Evolutionary conservation across 441 rosid genomes (phyloP).

Genomic region (Corymbia citriodora): DNA sequence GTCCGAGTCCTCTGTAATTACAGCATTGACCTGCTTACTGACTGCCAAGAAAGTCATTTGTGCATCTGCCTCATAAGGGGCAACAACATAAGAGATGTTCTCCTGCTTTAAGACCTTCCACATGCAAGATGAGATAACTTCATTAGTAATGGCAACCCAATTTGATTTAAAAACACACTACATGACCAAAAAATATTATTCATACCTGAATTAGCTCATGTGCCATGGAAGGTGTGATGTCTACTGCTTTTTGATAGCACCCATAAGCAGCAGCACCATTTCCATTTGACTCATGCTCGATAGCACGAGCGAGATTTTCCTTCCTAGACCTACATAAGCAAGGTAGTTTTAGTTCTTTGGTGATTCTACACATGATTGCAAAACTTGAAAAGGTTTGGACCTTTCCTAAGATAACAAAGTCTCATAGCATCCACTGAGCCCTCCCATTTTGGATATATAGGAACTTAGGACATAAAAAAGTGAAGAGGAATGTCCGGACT

Average conservation of each 20-base stretch:
- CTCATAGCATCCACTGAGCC: background rate
- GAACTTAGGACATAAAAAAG: background rate
- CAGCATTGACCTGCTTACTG: slow-evolving; percentile 78
- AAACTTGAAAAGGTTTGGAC: background rate
- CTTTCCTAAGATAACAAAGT: background rate
- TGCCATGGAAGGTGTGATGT: slow-evolving; percentile 89
- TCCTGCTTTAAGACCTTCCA: slow-evolving; percentile 78
- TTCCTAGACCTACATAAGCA: slow-evolving; percentile 60
- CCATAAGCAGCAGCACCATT: slow-evolving; percentile 83
- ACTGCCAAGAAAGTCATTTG: slow-evolving; percentile 89
- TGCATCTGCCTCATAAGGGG: slow-evolving; percentile 98
- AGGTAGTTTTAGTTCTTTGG: background rate
- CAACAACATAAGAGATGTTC: slow-evolving; percentile 68
- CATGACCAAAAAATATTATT: background rate
- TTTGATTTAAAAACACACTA: background rate
- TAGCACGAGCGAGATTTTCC: slow-evolving; percentile 82
- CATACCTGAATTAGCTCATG: slow-evolving; percentile 77
- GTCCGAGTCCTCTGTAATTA: slow-evolving; percentile 96
- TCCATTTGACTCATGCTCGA: slow-evolving; percentile 82
- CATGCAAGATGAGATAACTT: slow-evolving; percentile 12
- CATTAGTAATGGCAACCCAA: background rate
- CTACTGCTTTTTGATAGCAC: slow-evolving; percentile 92
- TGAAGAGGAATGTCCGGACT: background rate
- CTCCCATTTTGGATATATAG: background rate
- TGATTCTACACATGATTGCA: background rate